Evolutionary conservation across 2,329 filamentous ascomycete species (phyloP).

Genomic region (Helicocarpus griseus): DNA sequence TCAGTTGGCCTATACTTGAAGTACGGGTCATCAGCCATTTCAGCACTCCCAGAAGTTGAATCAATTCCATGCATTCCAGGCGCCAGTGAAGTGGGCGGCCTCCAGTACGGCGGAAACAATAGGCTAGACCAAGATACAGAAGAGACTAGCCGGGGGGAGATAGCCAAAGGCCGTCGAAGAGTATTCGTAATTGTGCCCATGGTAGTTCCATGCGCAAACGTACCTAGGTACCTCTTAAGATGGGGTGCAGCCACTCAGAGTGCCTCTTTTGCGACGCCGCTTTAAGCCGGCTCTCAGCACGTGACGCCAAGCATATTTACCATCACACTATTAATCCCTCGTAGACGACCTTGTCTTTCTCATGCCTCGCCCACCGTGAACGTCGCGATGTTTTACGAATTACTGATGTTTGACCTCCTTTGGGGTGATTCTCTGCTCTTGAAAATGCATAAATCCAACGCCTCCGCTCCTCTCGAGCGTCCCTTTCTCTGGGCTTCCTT

Average conservation of each 20-base stretch:
- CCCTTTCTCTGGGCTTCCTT: not conserved
- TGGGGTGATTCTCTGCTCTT: not conserved
- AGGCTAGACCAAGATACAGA: too few relatives aligned
- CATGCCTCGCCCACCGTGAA: not conserved
- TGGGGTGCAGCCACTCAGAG: not conserved
- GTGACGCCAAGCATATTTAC: not conserved
- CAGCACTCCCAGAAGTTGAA: too few relatives aligned
- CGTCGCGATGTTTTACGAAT: not conserved
- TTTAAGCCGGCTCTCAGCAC: not conserved
- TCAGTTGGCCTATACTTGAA: not conserved
- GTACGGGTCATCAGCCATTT: not conserved
- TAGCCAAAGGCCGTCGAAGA: too few relatives aligned
- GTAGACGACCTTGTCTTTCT: not conserved
- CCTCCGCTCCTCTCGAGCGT: not conserved
- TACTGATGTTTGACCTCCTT: not conserved
- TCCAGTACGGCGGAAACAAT: too few relatives aligned
- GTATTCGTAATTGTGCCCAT: too few relatives aligned
- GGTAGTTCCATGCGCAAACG: too few relatives aligned
- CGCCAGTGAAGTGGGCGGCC: too few relatives aligned
- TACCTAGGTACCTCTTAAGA: too few relatives aligned
- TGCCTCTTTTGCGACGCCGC: not conserved
- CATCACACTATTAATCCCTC: not conserved
- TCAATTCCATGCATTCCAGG: too few relatives aligned
- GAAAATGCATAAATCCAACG: slow-evolving; percentile 3
- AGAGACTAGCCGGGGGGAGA: too few relatives aligned